Conservation (phyloP, 2,329 filamentous ascomycete genomes). For the Parafenestella ontariensis region DNA sequence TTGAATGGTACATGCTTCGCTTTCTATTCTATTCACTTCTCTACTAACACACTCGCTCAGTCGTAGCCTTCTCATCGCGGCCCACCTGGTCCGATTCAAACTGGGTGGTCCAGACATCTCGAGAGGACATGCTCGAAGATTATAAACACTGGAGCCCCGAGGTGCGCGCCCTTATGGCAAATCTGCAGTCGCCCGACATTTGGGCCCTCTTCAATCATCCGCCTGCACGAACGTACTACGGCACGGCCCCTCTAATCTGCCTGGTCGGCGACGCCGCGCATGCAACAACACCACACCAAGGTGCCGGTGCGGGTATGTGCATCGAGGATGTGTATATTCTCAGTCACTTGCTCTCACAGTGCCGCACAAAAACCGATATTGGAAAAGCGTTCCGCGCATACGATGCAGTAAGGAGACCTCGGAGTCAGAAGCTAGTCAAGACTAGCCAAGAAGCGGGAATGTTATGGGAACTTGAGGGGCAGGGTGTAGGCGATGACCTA, state of each 20-base stretch:
- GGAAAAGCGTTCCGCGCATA: conserved; percentile 48
- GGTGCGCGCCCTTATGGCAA: conserved; percentile 26
- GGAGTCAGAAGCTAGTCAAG: conserved; percentile 50
- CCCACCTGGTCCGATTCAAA: conserved; percentile 26
- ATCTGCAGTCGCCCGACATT: conserved; percentile 56
- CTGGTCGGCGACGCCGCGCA: conserved; percentile 65
- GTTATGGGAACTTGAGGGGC: conserved; percentile 50
- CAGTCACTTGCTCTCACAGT: conserved; percentile 45
- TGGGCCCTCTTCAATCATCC: conserved; percentile 59
- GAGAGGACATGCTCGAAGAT: conserved; percentile 37
- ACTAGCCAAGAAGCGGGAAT: conserved; percentile 50
- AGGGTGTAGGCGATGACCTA: conserved; percentile 41
- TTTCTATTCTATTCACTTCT: not conserved
- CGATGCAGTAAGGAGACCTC: conserved; percentile 48
- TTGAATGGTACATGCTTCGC: conserved; percentile 58
- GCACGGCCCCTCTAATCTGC: conserved; percentile 45
- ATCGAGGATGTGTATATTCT: conserved; percentile 62
- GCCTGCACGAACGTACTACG: conserved; percentile 51
- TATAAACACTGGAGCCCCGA: conserved; percentile 30
- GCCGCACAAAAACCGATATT: conserved; percentile 20
- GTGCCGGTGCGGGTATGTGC: conserved; percentile 62
- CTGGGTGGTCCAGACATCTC: conserved; percentile 36
- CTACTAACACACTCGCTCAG: conserved; percentile 9
- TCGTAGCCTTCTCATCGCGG: conserved; percentile 36
- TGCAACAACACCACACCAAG: conserved; percentile 60